Base-by-base conservation (phyloP, 2,329 filamentous ascomycete genomes). In the Trichoderma aggressivum region DNA sequence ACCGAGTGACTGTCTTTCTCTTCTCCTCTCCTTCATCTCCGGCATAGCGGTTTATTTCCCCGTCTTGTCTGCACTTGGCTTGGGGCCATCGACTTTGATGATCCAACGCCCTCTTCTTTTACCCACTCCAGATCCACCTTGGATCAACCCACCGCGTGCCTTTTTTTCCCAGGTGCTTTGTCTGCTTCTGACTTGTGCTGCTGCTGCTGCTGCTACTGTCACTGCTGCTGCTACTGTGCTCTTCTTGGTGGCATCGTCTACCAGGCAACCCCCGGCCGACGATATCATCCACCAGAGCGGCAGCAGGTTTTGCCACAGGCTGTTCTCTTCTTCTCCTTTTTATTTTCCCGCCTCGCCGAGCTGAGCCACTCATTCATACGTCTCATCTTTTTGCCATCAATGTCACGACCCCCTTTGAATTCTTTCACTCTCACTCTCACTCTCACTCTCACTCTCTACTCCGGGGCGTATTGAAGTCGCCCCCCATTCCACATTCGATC, bases 21-120 rank as follows among this genome's bases (percentile, higher is more conserved):
- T 43, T 69, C 7, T 8, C 14, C 18, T 66, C 30, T 70, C 56
- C 34, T n/a, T 70, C 43, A 18, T 34, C 43, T 39, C 60, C 56
- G 32, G 32, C 3, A 18, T 36, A 28, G 26, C 36, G 71, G 56
- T 67, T 72, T 71, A 56, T 62, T 71, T 50, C 67, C 64, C 47
- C 43, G 63, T 59, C 72, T 68, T 36, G 63, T 59, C 72, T 68
- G 61, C 47, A 32, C 30, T 66, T 71, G 75, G 73, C 53, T 34
- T 36, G 55, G 56, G 36, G 6, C n/a, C 39, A 43, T 43, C 39
- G n/a, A 43, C 10, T 26, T 53, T 58, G 30, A 34, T 68, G 28
- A 39, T 53, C 28, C 36, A 68, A 36, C 28, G 26, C 21, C 66
- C 18, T 61, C 32, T 34, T 69, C 56, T 14, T 60, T 61, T 61